A percentile compares a stretch with the other conserved stretches of the same genome.
Conservation (phyloP, 1,284 basidiomycete species). For the Vanrija pseudolonga region DNA sequence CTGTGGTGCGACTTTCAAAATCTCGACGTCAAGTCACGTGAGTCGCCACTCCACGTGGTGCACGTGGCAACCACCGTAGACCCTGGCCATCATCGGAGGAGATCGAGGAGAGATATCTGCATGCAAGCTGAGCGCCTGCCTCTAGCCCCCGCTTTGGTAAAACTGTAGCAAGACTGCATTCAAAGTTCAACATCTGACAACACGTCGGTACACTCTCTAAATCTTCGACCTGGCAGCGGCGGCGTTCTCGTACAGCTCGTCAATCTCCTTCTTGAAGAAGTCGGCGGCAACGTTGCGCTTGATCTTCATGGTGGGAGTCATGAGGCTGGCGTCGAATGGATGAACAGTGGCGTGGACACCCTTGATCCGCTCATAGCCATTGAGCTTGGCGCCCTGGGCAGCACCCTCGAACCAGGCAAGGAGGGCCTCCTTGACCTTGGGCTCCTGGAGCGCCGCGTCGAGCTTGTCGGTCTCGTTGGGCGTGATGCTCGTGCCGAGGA, state of each 20-base stretch:
- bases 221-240: conserved; percentile 7
- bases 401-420: conserved; percentile 33
- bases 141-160: neutral
- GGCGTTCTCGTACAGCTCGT: conserved; percentile 36
- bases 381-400: conserved; percentile 63
- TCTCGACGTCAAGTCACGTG: neutral
- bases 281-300: conserved; percentile 40
- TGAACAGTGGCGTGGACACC: conserved; percentile 67
- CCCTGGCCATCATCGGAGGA: too few relatives aligned
- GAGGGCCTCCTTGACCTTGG: conserved; percentile 62
- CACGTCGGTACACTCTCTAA: too few relatives aligned
- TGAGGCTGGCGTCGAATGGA: conserved; percentile 61
- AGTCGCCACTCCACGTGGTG: neutral
- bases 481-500: conserved; percentile 57
- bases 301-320: conserved; percentile 41
- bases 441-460: conserved; percentile 59
- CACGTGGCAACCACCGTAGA: too few relatives aligned
- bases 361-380: conserved; percentile 80
- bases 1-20: neutral
- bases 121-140: too few relatives aligned
- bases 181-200: too few relatives aligned
- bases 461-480: conserved; percentile 58
- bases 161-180: neutral
- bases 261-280: conserved; percentile 40
- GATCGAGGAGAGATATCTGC: too few relatives aligned